Conservation (phyloP, 768 basidiomycete genomes). For the Daedaleopsis nitida region DNA sequence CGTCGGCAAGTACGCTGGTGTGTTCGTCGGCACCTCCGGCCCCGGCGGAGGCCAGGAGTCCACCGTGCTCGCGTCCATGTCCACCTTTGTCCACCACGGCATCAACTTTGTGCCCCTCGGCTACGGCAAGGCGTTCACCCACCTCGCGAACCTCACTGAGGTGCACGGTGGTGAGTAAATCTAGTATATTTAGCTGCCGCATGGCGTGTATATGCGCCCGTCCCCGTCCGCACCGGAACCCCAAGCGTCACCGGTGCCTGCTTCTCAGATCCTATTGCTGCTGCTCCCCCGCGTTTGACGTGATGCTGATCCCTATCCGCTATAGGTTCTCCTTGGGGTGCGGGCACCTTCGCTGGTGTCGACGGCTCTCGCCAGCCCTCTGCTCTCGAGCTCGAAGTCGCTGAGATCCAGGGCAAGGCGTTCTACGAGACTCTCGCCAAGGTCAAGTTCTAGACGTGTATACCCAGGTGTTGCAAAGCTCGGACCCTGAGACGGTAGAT, state of each 20-base stretch:
- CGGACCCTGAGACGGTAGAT: too few relatives aligned
- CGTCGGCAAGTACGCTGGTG: constrained; percentile 73
- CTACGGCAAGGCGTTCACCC: constrained; percentile 44
- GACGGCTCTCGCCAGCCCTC: constrained; percentile 62
- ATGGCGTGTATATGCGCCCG: not conserved
- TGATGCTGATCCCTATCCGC: not conserved
- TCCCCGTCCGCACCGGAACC: too few relatives aligned
- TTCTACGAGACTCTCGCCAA: constrained; percentile 53
- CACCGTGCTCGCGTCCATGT: constrained; percentile 39
- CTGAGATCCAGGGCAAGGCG: constrained; percentile 49
- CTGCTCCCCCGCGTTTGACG: not conserved
- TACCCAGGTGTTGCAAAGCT: too few relatives aligned
- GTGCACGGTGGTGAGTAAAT: constrained; percentile 46
- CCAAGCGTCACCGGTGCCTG: too few relatives aligned
- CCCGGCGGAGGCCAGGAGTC: constrained; percentile 75
- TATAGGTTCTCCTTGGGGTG: constrained; percentile 77
- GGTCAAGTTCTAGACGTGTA: constrained; percentile 30
- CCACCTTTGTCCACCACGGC: constrained; percentile 58
- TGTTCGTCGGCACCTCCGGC: constrained; percentile 72
- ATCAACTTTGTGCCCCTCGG: constrained; percentile 56
- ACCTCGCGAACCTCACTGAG: constrained; percentile 42
- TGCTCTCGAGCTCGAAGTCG: constrained; percentile 34
- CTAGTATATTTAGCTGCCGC: not conserved
- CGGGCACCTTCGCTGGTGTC: constrained; percentile 63
- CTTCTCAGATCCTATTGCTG: too few relatives aligned